Conservation (phyloP, 2,329 filamentous ascomycete species). For the Laburnicola sp. region DNA sequence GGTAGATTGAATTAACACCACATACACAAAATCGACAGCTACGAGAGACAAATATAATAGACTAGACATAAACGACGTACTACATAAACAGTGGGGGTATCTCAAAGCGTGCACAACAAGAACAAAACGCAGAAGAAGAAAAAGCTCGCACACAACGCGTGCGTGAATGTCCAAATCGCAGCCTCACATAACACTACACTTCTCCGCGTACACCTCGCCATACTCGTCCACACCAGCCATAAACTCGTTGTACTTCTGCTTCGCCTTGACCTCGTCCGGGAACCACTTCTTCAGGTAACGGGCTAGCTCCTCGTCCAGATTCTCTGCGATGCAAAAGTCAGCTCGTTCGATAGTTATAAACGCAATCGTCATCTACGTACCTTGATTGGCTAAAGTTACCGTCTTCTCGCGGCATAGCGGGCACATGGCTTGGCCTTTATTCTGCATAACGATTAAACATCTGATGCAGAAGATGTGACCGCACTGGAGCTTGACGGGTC, state of each 20-base stretch:
- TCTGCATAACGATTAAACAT: constrained; percentile 79
- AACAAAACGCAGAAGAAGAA: not conserved
- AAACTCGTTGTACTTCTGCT: constrained; percentile 69
- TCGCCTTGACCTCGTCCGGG: constrained; percentile 67
- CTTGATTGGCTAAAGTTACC: constrained; percentile 69
- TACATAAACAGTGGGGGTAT: too few relatives aligned
- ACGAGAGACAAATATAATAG: too few relatives aligned
- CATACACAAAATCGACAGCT: too few relatives aligned
- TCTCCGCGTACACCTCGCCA: constrained; percentile 64
- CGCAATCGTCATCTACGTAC: constrained; percentile 52
- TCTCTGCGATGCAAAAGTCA: constrained; percentile 55
- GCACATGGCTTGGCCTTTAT: constrained; percentile 67
- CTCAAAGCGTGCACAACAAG: too few relatives aligned
- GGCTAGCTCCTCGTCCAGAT: constrained; percentile 69
- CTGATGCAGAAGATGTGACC: constrained; percentile 80
- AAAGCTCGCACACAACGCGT: too few relatives aligned
- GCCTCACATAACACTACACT: constrained; percentile 65
- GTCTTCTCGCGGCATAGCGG: constrained; percentile 75
- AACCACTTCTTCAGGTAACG: constrained; percentile 77
- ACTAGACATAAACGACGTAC: too few relatives aligned
- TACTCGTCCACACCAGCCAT: constrained; percentile 75
- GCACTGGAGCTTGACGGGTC: constrained; percentile 76
- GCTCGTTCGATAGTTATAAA: too few relatives aligned
- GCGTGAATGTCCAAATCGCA: too few relatives aligned
- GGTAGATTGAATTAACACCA: too few relatives aligned